Evolutionary conservation across 2,329 filamentous ascomycete species (phyloP).

Genomic region (Pseudocercospora fuligena): DNA sequence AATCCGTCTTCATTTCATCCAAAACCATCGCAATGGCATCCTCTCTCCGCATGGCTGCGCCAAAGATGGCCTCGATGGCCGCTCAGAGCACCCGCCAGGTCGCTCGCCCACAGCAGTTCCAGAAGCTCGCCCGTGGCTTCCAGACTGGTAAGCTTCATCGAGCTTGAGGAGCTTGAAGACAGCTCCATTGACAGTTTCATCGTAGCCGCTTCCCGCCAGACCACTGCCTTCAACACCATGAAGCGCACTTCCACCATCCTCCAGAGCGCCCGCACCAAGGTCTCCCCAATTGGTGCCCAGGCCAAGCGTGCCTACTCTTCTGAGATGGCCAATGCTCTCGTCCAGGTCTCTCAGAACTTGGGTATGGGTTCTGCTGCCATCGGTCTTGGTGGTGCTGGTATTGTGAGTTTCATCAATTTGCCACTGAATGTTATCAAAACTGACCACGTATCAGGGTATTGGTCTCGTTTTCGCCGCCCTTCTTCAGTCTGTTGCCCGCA

Average conservation of each 20-base stretch:
- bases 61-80: slow-evolving; percentile 71
- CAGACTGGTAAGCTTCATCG: slow-evolving; percentile 59
- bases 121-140: slow-evolving; percentile 72
- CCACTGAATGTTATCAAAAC: slow-evolving; percentile 39
- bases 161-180: slow-evolving; percentile 25
- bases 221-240: slow-evolving; percentile 71
- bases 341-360: slow-evolving; percentile 88
- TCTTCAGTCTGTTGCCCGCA: slow-evolving; percentile 87
- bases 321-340: slow-evolving; percentile 85
- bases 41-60: slow-evolving; percentile 72
- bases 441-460: slow-evolving; percentile 88
- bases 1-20: slow-evolving; percentile 37
- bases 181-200: slow-evolving; percentile 26
- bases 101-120: slow-evolving; percentile 68
- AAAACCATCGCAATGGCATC: slow-evolving; percentile 75
- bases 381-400: slow-evolving; percentile 64
- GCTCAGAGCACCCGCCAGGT: slow-evolving; percentile 74
- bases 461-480: slow-evolving; percentile 92
- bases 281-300: slow-evolving; percentile 53
- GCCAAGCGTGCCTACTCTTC: slow-evolving; percentile 75
- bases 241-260: slow-evolving; percentile 69
- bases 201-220: slow-evolving; percentile 42
- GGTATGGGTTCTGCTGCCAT: slow-evolving; percentile 90
- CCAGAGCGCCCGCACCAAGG: slow-evolving; percentile 38
- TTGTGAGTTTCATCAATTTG: background rate